Conservation (phyloP, 2,329 filamentous ascomycete genomes). For the Fusarium nodosum region DNA sequence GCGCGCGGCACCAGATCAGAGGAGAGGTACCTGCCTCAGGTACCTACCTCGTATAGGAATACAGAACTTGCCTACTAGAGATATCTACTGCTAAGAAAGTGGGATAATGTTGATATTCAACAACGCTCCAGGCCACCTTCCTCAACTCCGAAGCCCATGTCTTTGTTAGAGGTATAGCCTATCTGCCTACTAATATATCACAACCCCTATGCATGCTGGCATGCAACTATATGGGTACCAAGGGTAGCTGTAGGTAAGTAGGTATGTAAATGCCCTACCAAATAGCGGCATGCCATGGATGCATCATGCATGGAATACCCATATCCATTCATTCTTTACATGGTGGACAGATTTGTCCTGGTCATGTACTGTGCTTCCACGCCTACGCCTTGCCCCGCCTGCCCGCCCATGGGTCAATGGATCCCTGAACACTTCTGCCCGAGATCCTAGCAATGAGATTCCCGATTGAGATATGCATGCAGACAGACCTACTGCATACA, state of each 20-base stretch:
- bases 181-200: neutral
- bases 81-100: too few species aligned
- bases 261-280: neutral
- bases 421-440: constrained; percentile 19
- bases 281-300: constrained; percentile 9
- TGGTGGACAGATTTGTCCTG: neutral
- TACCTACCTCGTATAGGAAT: neutral
- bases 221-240: constrained; percentile 3
- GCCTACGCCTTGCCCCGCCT: constrained; percentile 2
- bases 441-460: constrained; percentile 11
- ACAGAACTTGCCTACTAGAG: too few species aligned
- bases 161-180: constrained; percentile 1
- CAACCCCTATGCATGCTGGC: constrained; percentile 4
- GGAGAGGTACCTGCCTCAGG: neutral
- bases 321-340: constrained; percentile 4
- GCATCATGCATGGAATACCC: constrained; percentile 14
- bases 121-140: neutral
- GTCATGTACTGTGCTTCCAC: constrained; percentile 7
- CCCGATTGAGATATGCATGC: constrained; percentile 40
- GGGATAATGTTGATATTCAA: neutral
- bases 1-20: constrained; percentile 31
- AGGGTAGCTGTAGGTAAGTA: neutral
- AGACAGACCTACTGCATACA: constrained; percentile 20
- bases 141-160: constrained; percentile 20
- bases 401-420: neutral